phyloP scores from a whole-genome alignment of 768 basidiomycete genomes.

The Fomitopsis serialis region DNA sequence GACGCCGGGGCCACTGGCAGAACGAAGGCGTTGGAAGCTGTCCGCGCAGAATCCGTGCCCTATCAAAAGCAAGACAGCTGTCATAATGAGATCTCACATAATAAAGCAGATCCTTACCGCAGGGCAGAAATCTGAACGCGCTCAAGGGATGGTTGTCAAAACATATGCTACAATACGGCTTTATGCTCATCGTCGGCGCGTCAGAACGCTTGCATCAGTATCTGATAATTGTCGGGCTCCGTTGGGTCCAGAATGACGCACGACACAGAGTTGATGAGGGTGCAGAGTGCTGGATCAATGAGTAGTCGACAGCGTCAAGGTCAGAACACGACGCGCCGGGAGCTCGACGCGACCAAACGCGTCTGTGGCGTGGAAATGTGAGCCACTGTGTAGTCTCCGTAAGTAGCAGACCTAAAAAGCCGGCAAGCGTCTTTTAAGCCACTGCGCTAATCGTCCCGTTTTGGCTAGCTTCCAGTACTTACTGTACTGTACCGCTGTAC shows the following conservation, averaged over 20 bases:
- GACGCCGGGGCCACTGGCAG: too few relatives aligned
- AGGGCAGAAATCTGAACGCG: neutral
- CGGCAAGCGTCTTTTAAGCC: too few relatives aligned
- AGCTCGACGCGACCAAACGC: neutral
- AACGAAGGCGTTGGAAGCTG: neutral
- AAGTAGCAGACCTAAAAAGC: too few relatives aligned
- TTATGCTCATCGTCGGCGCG: neutral
- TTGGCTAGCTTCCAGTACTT: too few relatives aligned
- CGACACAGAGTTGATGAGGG: neutral
- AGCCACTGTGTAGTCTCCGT: too few relatives aligned
- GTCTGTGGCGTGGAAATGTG: slow-evolving; percentile 1
- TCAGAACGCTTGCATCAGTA: neutral
- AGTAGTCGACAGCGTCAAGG: neutral
- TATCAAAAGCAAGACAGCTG: neutral
- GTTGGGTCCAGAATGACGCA: too few relatives aligned
- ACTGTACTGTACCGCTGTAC: too few relatives aligned
- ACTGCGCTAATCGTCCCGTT: too few relatives aligned
- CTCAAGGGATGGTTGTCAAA: neutral
- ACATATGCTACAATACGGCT: slow-evolving; percentile 1
- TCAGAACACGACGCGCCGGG: neutral
- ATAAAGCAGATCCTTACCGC: neutral
- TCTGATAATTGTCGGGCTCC: neutral
- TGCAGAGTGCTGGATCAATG: neutral
- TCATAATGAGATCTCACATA: neutral
- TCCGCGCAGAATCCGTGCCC: neutral